A percentile compares a stretch with the other conserved stretches of the same genome.
phyloP scores from a whole-genome alignment of 1,139 yeast genomes.

The Pichia sp. region DNA sequence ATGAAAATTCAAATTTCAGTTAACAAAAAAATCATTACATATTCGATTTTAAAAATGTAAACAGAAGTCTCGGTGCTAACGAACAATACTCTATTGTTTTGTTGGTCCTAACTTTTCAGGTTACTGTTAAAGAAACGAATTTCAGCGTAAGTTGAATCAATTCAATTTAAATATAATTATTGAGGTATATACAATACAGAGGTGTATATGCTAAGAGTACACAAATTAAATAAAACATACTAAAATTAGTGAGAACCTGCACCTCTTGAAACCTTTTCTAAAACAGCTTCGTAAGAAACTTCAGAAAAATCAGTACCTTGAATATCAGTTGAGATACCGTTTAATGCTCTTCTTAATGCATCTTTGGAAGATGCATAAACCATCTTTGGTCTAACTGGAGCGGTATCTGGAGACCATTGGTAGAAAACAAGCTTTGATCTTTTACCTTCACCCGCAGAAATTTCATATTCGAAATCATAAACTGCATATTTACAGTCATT shows the following conservation, averaged over 20 bases:
- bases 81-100: neutral
- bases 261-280: constrained; percentile 85
- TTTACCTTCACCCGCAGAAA: constrained; percentile 88
- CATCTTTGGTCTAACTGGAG: constrained; percentile 93
- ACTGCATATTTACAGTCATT: constrained; percentile 94
- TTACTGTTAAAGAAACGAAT: too few relatives aligned
- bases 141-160: too few relatives aligned
- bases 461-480: constrained; percentile 92
- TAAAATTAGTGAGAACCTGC: constrained; percentile 49
- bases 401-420: constrained; percentile 98
- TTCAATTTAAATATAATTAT: neutral
- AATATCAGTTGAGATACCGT: constrained; percentile 88
- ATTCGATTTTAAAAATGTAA: neutral
- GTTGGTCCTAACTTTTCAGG: too few relatives aligned
- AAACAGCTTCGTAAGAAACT: constrained; percentile 87
- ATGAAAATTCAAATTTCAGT: too few relatives aligned
- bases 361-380: constrained; percentile 96
- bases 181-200: neutral
- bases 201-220: neutral
- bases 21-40: neutral
- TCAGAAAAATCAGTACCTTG: constrained; percentile 98
- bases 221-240: neutral
- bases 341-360: constrained; percentile 93
- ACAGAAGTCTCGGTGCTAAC: neutral
- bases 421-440: constrained; percentile 88